Percentiles rank a stretch among this genome's conserved stretches.
Evolutionary conservation across 2,329 filamentous ascomycete genomes (phyloP).

Genomic region (Emergomyces pasteurianus): DNA sequence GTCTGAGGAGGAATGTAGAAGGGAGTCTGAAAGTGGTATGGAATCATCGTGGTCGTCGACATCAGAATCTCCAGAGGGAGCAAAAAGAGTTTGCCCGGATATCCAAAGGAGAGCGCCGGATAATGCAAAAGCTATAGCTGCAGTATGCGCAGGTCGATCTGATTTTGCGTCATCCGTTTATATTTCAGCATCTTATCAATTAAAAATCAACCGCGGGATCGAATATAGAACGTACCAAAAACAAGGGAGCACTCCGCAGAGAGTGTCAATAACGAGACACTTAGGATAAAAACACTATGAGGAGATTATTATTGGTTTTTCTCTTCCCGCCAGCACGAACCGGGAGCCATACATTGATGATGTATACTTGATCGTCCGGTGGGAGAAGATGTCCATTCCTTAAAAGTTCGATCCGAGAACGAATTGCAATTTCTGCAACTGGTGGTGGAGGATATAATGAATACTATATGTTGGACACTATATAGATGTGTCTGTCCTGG

Average conservation of each 20-base stretch:
- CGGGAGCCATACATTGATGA: neutral
- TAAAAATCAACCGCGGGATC: neutral
- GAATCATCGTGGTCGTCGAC: conserved; percentile 1
- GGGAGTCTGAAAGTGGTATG: conserved; percentile 5
- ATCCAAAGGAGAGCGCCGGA: conserved; percentile 28
- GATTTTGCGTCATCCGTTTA: neutral
- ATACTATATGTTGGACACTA: neutral
- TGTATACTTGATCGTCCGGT: neutral
- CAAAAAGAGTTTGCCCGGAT: conserved; percentile 22
- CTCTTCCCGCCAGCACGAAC: neutral
- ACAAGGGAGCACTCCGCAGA: conserved; percentile 16
- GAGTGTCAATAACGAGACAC: conserved; percentile 22
- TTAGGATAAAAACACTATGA: conserved; percentile 22
- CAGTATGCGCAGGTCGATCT: conserved; percentile 38
- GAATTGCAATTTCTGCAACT: neutral
- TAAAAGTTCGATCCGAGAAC: neutral
- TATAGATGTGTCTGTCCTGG: neutral
- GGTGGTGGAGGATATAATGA: neutral
- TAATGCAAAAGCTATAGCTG: conserved; percentile 30
- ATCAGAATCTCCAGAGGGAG: conserved; percentile 10
- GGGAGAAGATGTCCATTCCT: neutral
- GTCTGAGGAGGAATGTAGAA: neutral
- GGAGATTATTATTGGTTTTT: neutral
- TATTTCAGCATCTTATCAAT: conserved; percentile 9
- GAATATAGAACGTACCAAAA: neutral